Percentiles rank a stretch among this genome's conserved stretches.
These are phyloP conservation scores for Neopestalotiopsis rosae DNA, from an alignment of 2,329 filamentous ascomycete genomes.

Conservation along the genomic window DNA sequence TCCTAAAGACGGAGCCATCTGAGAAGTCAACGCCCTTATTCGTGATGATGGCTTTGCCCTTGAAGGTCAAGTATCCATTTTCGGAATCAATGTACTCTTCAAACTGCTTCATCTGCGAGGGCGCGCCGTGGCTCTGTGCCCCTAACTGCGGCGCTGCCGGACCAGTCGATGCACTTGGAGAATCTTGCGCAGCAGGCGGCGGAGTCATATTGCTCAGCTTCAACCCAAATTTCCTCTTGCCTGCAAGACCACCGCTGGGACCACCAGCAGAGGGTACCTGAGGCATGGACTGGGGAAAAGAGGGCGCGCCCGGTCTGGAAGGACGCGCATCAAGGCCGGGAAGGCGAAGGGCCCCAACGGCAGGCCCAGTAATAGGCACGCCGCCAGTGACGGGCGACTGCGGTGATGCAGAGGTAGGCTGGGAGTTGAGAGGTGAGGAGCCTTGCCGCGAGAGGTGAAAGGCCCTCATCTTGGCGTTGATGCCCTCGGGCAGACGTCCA, in stretches of 20 bases:
- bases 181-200: conserved; percentile 29
- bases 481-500: conserved; percentile 46
- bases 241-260: conserved; percentile 54
- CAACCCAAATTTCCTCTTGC: conserved; percentile 66
- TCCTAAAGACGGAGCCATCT: conserved; percentile 86
- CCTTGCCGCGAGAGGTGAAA: conserved; percentile 52
- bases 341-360: conserved; percentile 52
- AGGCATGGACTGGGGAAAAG: conserved; percentile 60
- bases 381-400: conserved; percentile 36
- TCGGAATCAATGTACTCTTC: conserved; percentile 89
- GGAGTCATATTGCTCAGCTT: conserved; percentile 60
- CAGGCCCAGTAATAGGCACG: conserved; percentile 34
- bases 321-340: conserved; percentile 30
- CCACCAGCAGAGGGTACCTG: conserved; percentile 42
- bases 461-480: conserved; percentile 54
- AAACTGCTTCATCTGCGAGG: conserved; percentile 63
- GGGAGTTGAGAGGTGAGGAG: conserved; percentile 37
- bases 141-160: conserved; percentile 36
- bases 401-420: conserved; percentile 35
- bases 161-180: neutral
- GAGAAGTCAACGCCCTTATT: conserved; percentile 91
- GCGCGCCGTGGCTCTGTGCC: conserved; percentile 30
- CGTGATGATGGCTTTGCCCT: conserved; percentile 89
- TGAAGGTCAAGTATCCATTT: conserved; percentile 89
- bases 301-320: conserved; percentile 50